These are phyloP conservation scores for Aaosphaeria pasadenensis DNA, from an alignment of 2,329 filamentous ascomycete species.

Conservation along the genomic window DNA sequence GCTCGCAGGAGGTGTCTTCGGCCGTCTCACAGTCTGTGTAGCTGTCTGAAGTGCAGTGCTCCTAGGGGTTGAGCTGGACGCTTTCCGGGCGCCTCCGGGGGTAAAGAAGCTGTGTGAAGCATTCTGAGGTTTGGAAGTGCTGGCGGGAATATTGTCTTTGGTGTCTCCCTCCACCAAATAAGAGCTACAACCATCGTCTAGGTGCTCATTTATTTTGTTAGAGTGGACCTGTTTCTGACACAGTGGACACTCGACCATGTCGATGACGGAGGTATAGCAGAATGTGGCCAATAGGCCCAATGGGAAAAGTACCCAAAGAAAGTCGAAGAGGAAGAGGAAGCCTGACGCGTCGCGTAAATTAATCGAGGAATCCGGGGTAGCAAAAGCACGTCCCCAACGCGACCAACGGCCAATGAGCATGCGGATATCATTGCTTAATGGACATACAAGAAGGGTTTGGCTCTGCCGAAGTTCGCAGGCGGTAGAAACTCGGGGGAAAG, in stretches of 20 bases:
- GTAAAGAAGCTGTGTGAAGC: constrained; percentile 51
- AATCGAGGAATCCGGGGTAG: constrained; percentile 9
- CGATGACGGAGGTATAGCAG: not conserved
- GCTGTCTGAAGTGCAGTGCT: constrained; percentile 18
- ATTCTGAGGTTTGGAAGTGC: constrained; percentile 30
- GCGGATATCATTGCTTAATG: too few relatives aligned
- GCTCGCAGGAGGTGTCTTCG: constrained; percentile 19
- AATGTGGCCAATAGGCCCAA: constrained; percentile 2
- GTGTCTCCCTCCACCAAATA: constrained; percentile 56
- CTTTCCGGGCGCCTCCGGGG: constrained; percentile 48
- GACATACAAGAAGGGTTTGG: too few relatives aligned
- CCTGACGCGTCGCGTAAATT: constrained; percentile 17
- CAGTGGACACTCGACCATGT: constrained; percentile 73
- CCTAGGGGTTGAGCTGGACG: constrained; percentile 10
- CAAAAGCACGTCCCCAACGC: not conserved
- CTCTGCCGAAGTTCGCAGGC: not conserved
- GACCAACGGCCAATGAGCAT: too few relatives aligned
- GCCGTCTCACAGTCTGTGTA: constrained; percentile 13
- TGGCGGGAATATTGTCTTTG: constrained; percentile 6
- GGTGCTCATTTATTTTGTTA: constrained; percentile 79
- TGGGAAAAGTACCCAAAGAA: not conserved
- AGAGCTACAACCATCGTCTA: constrained; percentile 76
- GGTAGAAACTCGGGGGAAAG: constrained; percentile 8
- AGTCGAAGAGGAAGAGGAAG: too few relatives aligned
- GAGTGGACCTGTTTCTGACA: constrained; percentile 72